phyloP scores from a whole-genome alignment of 2,329 filamentous ascomycete genomes.

The Sporothrix brasiliensis region DNA sequence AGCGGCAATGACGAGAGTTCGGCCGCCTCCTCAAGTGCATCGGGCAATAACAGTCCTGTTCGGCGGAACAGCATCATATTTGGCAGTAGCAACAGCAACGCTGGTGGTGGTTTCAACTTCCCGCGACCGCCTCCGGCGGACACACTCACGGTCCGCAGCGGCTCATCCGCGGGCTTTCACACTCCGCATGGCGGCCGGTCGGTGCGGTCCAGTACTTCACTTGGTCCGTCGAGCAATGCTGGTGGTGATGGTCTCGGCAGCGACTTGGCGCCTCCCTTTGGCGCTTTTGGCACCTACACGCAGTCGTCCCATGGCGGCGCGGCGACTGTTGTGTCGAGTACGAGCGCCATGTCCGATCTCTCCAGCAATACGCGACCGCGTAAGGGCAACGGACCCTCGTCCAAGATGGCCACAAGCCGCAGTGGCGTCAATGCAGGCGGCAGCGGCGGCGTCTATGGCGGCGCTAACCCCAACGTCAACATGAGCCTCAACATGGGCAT shows the following conservation, averaged over 20 bases:
- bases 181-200: conserved; percentile 37
- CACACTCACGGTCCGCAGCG: conserved; percentile 35
- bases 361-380: conserved; percentile 38
- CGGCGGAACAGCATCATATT: conserved; percentile 26
- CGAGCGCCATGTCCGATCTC: conserved; percentile 41
- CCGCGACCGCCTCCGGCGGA: conserved; percentile 39
- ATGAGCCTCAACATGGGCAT: conserved; percentile 26
- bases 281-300: conserved; percentile 35
- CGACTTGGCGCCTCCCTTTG: conserved; percentile 25
- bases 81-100: conserved; percentile 10
- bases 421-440: neutral
- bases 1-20: conserved; percentile 34
- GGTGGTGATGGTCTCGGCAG: conserved; percentile 6
- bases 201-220: conserved; percentile 38
- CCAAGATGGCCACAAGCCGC: neutral
- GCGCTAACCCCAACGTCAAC: conserved; percentile 12
- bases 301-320: conserved; percentile 22
- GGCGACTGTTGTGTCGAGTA: conserved; percentile 38
- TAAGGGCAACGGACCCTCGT: conserved; percentile 28
- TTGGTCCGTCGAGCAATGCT: conserved; percentile 32
- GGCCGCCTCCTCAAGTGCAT: conserved; percentile 31
- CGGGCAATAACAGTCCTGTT: conserved; percentile 38
- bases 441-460: conserved; percentile 9
- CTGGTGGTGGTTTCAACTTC: conserved; percentile 36
- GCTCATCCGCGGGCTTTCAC: conserved; percentile 34